A percentile compares a stretch with the other conserved stretches of the same genome.
phyloP scores from a whole-genome alignment of 768 basidiomycete species.

The Kwoniella pini region DNA sequence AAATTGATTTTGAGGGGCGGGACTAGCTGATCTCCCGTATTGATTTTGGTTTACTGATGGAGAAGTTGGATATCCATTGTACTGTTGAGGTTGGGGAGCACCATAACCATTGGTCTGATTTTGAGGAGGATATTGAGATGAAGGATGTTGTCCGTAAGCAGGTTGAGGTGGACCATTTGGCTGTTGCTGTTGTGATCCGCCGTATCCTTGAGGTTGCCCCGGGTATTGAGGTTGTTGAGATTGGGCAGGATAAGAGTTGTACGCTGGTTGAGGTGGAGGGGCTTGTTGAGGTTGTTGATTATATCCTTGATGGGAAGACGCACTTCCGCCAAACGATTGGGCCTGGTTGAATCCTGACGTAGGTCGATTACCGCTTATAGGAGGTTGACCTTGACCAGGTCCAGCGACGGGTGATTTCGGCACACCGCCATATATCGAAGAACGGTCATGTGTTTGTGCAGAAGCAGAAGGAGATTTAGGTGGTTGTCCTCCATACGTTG shows the following conservation, averaged over 20 bases:
- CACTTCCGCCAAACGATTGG: slow-evolving; percentile 5
- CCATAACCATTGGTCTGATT: not conserved
- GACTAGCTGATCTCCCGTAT: not conserved
- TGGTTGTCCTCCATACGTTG: slow-evolving; percentile 8
- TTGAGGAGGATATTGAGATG: slow-evolving; percentile 1
- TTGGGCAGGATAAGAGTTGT: slow-evolving; percentile 17
- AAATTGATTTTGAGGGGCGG: slow-evolving; percentile 24
- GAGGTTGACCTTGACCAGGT: not conserved
- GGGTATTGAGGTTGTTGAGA: slow-evolving; percentile 24
- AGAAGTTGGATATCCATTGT: slow-evolving; percentile 4
- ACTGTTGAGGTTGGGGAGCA: not conserved
- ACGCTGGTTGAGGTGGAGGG: slow-evolving; percentile 16
- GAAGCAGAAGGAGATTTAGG: slow-evolving; percentile 23
- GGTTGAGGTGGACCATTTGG: slow-evolving; percentile 45
- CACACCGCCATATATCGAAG: not conserved
- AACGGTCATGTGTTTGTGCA: too few relatives aligned
- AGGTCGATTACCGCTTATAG: slow-evolving; percentile 25
- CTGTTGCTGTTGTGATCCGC: slow-evolving; percentile 55
- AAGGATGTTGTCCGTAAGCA: slow-evolving; percentile 15
- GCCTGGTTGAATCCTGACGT: slow-evolving; percentile 25
- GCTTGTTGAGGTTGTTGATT: slow-evolving; percentile 8
- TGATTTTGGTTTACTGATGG: not conserved
- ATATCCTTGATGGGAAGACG: slow-evolving; percentile 16
- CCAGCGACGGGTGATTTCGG: slow-evolving; percentile 3
- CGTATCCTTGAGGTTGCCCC: slow-evolving; percentile 14